Base-by-base conservation (phyloP, 2,329 filamentous ascomycete genomes). In the Metarhizium robertsii region DNA sequence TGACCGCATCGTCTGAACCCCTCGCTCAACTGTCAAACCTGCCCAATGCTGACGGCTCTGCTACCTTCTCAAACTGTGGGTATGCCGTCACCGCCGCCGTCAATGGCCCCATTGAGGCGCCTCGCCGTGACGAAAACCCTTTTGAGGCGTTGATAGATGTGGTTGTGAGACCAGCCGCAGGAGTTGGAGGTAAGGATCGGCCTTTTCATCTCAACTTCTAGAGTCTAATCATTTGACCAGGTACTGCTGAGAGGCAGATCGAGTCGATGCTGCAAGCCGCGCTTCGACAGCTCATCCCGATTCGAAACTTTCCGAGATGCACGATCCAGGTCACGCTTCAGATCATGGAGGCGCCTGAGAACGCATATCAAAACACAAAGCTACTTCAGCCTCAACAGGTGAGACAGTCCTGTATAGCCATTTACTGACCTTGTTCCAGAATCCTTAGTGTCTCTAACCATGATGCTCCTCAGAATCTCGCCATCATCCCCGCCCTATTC, bases 61-160 rank as follows among this genome's bases (percentile, higher is more conserved):
- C 88, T 11, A 86, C 83, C 10, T 91, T 90, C 68, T 83, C 87
- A 2, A 79, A 85, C 63, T 78, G 83, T 56, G 88, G 90, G 51
- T 95, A 91, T 71, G 86, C 85, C 48, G 81, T 97, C 60, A 82
- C 95, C 54, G 88, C 87, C 55, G 86, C 90, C 14, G 90, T 95
- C 61, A 97, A 96, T 71, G 94, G 92, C 0, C 94, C 94, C 16
- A 83, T 97, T 62, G 94, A 99, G 74, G 90, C 92, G 16, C 84
- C 85, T 63, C 83, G 92, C 65, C 84, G 90, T 64, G 92, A 99
- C 67, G 90, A 97, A 70, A 83, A 94, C 61, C 88, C 94, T 7
- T 92, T 95, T 71, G 91, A 96, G 74, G 90, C 92, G 32, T 83
- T 87, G 52, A 78, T 99, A 61, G 94, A 97, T 71, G 89, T 99